Base-by-base conservation (phyloP, 768 basidiomycete species). In the Mycena capillaripes region DNA sequence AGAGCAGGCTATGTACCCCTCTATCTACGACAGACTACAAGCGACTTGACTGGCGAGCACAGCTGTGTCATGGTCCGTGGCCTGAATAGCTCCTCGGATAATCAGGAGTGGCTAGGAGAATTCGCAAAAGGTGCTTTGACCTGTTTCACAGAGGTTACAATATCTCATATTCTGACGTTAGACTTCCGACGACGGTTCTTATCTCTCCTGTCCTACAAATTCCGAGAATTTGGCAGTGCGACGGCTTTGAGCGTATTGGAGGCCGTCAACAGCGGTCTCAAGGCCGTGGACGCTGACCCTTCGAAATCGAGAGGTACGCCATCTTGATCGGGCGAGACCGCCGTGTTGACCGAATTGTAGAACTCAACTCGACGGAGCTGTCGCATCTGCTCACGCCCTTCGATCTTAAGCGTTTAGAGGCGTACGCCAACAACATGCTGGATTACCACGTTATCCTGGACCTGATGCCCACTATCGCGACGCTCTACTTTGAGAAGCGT, bases 381-480 rank as follows among this genome's bases (percentile, higher is more conserved):
- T 84, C 89, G 1, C 84, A 92, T 56, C 79, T 94, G 9, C 80
- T 97, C 66, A 92, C 95, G 0, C 96, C 98, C 0, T 99, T 97
- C 80, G 98, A 99, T 81, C 87, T 99, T 76, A 98, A 99, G 81
- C 93, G 98, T 1, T 88, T 99, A 17, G 94, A 97, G 76, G 95
- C 97, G 7, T 99, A 99, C 75, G 94, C 96, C 0, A 97, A 98
- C 81, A 96, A 96, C 79, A 92, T 94, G 90, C 88, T 99, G 48
- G 98, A 99, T 81, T 98, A 97, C 77, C 98, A 99, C 79, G 96
- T 97, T 76, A 90, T 99, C 67, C 87, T 99, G 46, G 98, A 99
- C 81, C 86, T 99, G 29, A 87, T 99, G 19, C 97, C 98, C 0
- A 88, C 85, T 0, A 83, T 96, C 42, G 91, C 96, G 3, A 83